phyloP scores from a whole-genome alignment of 139 green algal species.

The Zygnema cylindricum region DNA sequence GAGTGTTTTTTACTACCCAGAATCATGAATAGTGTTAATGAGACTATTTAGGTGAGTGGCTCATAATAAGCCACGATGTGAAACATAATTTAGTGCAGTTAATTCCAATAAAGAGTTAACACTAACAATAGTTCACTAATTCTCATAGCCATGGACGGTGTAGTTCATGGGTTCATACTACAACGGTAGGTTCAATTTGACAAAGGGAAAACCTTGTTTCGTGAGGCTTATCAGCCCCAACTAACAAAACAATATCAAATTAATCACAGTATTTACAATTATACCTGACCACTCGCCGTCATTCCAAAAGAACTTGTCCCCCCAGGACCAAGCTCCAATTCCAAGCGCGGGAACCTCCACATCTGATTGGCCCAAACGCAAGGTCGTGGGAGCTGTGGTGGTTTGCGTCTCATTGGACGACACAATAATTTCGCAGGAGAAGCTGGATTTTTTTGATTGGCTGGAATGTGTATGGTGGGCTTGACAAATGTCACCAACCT shows the following conservation, averaged over 20 bases:
- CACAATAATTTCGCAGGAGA: background rate
- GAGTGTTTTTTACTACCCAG: too few species aligned
- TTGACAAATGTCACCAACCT: background rate
- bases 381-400: background rate
- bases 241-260: too few species aligned
- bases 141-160: too few species aligned
- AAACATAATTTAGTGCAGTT: too few species aligned
- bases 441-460: background rate
- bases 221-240: background rate
- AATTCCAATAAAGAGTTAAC: too few species aligned
- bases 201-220: background rate
- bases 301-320: conserved; percentile 63
- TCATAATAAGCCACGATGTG: too few species aligned
- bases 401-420: background rate
- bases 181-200: background rate
- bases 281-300: conserved; percentile 54
- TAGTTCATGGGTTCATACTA: too few species aligned
- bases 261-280: background rate
- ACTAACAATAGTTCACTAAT: too few species aligned
- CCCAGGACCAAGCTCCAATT: conserved; percentile 57
- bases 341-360: conserved; percentile 51
- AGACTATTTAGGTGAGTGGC: too few species aligned
- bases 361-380: conserved; percentile 45
- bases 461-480: too few species aligned
- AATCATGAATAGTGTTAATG: too few species aligned